Evolutionary conservation across 495 filamentous ascomycete genomes (phyloP).

Genomic region (Neurospora tetraspora): DNA sequence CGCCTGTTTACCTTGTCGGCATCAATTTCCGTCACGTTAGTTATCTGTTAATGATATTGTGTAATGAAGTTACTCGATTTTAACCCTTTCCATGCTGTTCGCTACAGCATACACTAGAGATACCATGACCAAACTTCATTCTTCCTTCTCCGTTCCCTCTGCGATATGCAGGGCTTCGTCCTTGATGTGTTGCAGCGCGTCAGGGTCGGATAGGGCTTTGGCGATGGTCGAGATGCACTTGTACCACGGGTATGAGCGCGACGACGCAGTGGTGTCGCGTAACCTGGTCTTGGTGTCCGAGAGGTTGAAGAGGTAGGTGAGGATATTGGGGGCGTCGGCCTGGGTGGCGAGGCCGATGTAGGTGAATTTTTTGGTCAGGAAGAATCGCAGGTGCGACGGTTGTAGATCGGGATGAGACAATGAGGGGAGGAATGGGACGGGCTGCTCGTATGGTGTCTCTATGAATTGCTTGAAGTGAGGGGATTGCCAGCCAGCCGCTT

Average conservation of each 20-base stretch:
- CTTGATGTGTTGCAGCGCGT: neutral
- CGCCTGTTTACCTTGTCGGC: neutral
- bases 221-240: neutral
- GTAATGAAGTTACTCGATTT: neutral
- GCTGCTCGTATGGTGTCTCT: neutral
- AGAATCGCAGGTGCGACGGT: neutral
- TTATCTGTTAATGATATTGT: neutral
- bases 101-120: too few species aligned
- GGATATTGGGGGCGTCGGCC: neutral
- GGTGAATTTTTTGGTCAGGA: neutral
- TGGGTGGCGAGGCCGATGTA: neutral
- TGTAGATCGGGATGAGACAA: neutral
- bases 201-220: neutral
- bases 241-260: neutral
- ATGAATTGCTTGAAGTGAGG: too few species aligned
- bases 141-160: neutral
- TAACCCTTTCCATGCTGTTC: too few species aligned
- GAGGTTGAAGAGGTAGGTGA: neutral
- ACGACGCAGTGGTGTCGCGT: neutral
- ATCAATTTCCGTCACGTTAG: neutral
- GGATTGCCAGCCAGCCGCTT: too few species aligned
- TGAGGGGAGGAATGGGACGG: neutral
- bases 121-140: too few species aligned
- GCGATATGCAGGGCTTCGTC: neutral
- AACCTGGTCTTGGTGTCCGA: neutral